Evolutionary conservation across 1,284 basidiomycete genomes (phyloP), one percentile per base, ranked within the genome.

Genomic region (Pisolithus thermaeus): DNA sequence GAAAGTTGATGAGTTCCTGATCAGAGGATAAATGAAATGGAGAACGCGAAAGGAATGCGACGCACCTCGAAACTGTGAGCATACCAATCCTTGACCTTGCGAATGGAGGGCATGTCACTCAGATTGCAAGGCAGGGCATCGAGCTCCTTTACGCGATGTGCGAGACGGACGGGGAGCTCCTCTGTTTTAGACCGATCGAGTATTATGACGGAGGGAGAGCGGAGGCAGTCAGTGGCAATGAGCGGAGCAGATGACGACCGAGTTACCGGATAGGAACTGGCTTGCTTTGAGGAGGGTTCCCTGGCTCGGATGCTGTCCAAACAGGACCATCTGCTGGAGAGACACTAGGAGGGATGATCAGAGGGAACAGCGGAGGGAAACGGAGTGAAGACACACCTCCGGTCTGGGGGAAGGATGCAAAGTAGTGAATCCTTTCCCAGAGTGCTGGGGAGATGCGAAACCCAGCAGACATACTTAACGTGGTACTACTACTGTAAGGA

Each of bases 41-140:
- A 3, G 36, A 9, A 22, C 35, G 37, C 36, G 38, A 48, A 8
- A 48, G 32, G n/a, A 25, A 42, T 32, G 30, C 22, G 35, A 73
- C 81, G 56, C 50, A 94, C 94, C 78, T 98, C 91, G 64, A 99
- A 99, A 16, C 92, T 95, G 74, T 99, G 92, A 0, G 95, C 96
- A 67, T 99, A 99, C 96, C 96, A 99, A 65, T 97, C 87, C 75
- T 96, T 96, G 58, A 99, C 96, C 65, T 91, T 93, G 58, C 88
- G 83, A 59, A 99, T 98, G 45, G 89, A 92, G 0, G 90, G 85
- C 95, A 97, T 97, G 52, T 85, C 82, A 62, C 86, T 87, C 54
- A 99, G 78, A 49, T 92, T 88, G 69, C 97, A 90, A 0, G 97
- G 96, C 4, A 99, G 79, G 60, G 93, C 86, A 63, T 98, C 93